Base-by-base conservation (phyloP, 768 basidiomycete genomes). In the Phaeotremella fagi region DNA sequence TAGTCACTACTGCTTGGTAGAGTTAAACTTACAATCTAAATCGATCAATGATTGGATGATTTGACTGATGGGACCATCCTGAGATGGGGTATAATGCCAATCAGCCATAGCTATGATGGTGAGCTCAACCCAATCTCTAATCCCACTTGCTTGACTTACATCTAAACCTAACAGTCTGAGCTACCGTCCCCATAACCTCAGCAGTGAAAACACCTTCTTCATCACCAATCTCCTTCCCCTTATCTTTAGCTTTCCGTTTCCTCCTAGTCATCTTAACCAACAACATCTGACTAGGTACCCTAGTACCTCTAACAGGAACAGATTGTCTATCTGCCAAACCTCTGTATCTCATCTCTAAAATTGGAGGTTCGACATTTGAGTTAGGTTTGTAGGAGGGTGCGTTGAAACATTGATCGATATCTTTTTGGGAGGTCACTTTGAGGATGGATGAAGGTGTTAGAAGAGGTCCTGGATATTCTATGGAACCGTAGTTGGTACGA, bases 401-500 rank as follows among this genome's bases (percentile, higher is more conserved):
- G 54, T 75, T 73, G 77, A 98, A 92, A 14, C 85, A 88, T 45
- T 76, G 80, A 51, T 91, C 85, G 3, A 97, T 77, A 55, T 79
- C 80, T 24, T 79, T 66, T 60, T 85, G 85, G 3, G 87, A 85
- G 2, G 60, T 45, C 26, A 66, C 56, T 87, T 88, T 11, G 88
- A 78, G 52, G 79, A 82, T 78, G 3, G 84, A 79, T 28, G 88
- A 86, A 1, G 79, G 69, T 2, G 79, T 74, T 14, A 79, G 75
- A 49, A 95, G 84, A 60, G 89, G 88, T 56, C 90, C 90, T 5
- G 90, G 90, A 76, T 90, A 94, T 73, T 95, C 91, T 56, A 94
- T 78, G 3, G 88, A 85, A 68, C 86, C 86, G 70, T 84, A 86
- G 26, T 82, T 78, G 4, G 78, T 77, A 44, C 58, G 55, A 15